A percentile compares a stretch with the other conserved stretches of the same genome.
phyloP scores from a whole-genome alignment of 2,329 filamentous ascomycete species.

The Cordyceps pruinosa region DNA sequence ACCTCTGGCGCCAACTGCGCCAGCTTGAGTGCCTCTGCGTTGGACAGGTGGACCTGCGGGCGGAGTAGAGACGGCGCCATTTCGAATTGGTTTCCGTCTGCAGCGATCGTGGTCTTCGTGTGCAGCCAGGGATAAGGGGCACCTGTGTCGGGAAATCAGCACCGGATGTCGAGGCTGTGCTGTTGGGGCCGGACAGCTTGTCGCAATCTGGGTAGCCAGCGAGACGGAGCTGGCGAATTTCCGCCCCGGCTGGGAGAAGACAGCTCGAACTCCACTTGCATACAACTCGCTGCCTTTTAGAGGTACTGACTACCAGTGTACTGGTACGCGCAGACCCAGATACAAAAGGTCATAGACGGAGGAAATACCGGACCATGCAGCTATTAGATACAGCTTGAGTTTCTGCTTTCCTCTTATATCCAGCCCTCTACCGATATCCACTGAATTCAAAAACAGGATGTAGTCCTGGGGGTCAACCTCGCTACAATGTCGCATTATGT shows the following conservation, averaged over 20 bases:
- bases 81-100: constrained; percentile 2
- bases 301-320: no score
- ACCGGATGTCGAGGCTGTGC: background rate
- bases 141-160: background rate
- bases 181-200: constrained; percentile 1
- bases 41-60: constrained; percentile 50
- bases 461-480: no score
- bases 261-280: background rate
- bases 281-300: no score
- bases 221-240: constrained; percentile 14
- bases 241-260: constrained; percentile 4
- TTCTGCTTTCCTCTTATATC: no score
- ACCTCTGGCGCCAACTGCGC: constrained; percentile 56
- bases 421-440: no score
- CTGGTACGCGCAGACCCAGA: background rate
- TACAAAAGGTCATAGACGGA: background rate
- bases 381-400: no score
- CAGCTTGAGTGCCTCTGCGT: constrained; percentile 47
- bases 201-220: background rate
- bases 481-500: background rate
- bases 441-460: no score
- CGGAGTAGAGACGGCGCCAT: constrained; percentile 50
- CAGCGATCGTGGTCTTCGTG: background rate
- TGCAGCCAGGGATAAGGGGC: background rate
- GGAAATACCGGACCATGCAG: background rate